These are phyloP conservation scores for Tylopilus vinaceipallidus DNA, from an alignment of 768 basidiomycete species.

Conservation along the genomic window DNA sequence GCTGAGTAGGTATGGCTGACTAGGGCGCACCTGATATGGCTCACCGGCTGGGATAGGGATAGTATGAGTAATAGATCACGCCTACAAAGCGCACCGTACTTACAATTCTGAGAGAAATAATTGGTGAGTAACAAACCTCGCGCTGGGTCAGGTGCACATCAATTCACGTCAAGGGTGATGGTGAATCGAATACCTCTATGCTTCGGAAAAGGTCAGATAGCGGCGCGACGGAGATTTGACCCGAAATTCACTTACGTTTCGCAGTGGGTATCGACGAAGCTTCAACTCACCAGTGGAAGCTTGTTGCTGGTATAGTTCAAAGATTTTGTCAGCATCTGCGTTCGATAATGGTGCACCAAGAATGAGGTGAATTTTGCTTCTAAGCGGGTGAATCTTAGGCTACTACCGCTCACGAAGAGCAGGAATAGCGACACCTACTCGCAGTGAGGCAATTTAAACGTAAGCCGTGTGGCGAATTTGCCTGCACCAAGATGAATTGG, in stretches of 20 bases:
- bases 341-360: slow-evolving; percentile 39
- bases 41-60: slow-evolving; percentile 56
- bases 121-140: slow-evolving; percentile 71
- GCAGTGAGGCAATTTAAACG: slow-evolving; percentile 48
- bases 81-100: slow-evolving; percentile 23
- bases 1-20: too few species aligned
- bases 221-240: not conserved
- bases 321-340: slow-evolving; percentile 50
- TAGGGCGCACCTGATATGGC: too few species aligned
- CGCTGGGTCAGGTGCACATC: slow-evolving; percentile 39
- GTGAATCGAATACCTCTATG: slow-evolving; percentile 54
- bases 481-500: slow-evolving; percentile 19
- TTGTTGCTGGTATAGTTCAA: slow-evolving; percentile 64
- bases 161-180: slow-evolving; percentile 1
- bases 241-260: slow-evolving; percentile 52
- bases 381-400: slow-evolving; percentile 4
- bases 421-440: slow-evolving; percentile 34
- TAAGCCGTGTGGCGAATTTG: slow-evolving; percentile 35
- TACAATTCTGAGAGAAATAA: slow-evolving; percentile 86
- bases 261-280: slow-evolving; percentile 73
- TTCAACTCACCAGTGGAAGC: slow-evolving; percentile 52
- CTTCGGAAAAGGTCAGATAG: slow-evolving; percentile 35
- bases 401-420: not conserved
- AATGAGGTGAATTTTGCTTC: slow-evolving; percentile 65
- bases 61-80: not conserved